These are phyloP conservation scores for Sporothrix brasiliensis DNA, from an alignment of 2,329 filamentous ascomycete genomes.

Conservation along the genomic window DNA sequence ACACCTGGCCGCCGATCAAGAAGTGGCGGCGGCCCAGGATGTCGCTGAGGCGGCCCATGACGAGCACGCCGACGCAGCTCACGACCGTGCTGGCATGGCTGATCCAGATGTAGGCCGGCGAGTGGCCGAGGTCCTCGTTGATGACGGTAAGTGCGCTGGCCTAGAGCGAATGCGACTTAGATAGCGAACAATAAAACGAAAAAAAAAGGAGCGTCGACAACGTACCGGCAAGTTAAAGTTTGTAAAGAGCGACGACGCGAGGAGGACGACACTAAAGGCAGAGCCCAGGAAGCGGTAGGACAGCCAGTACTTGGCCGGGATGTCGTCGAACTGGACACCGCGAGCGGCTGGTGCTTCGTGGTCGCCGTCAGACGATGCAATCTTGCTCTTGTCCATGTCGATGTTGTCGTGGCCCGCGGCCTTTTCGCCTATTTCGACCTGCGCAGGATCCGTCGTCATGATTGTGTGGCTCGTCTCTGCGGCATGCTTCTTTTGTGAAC, in stretches of 20 bases:
- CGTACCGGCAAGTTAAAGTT: constrained; percentile 24
- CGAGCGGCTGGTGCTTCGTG: constrained; percentile 26
- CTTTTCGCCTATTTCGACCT: not conserved
- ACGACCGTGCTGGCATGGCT: constrained; percentile 29
- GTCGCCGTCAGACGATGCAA: not conserved
- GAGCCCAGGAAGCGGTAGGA: constrained; percentile 32
- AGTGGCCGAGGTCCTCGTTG: constrained; percentile 29
- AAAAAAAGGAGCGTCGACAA: not conserved
- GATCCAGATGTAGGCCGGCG: constrained; percentile 32
- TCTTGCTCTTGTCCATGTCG: not conserved
- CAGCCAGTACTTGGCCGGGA: constrained; percentile 31
- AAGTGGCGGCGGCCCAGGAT: constrained; percentile 48
- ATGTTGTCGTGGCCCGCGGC: not conserved
- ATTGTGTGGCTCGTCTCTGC: too few relatives aligned
- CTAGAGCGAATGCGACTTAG: not conserved
- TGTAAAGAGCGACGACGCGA: constrained; percentile 26
- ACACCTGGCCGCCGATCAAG: constrained; percentile 45
- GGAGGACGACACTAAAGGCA: constrained; percentile 23
- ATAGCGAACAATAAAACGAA: not conserved
- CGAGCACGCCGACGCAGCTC: constrained; percentile 41
- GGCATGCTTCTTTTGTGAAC: too few relatives aligned
- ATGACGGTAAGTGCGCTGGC: constrained; percentile 31
- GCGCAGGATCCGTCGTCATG: not conserved
- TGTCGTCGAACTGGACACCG: constrained; percentile 29
- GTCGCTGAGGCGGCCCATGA: constrained; percentile 46